Evolutionary conservation across 805 yeast genomes (phyloP).

Genomic region (Starmera amethionina): DNA sequence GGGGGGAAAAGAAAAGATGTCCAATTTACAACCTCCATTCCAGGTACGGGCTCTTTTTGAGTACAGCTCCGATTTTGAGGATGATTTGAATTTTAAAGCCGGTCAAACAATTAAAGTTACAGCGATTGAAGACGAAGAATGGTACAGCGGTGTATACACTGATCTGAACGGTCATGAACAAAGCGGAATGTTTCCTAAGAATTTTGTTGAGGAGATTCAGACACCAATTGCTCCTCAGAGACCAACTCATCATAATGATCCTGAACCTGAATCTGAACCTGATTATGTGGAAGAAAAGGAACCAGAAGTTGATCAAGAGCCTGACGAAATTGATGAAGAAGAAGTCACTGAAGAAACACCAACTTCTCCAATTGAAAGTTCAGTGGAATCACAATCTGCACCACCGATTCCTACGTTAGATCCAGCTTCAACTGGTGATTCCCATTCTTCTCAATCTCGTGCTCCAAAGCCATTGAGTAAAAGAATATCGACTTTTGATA

Average conservation of each 20-base stretch:
- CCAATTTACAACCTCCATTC: slow-evolving; percentile 36
- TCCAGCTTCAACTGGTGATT: not conserved
- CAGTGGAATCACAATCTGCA: no score
- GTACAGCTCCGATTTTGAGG: slow-evolving; percentile 64
- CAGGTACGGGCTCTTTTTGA: slow-evolving; percentile 59
- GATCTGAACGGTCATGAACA: slow-evolving; percentile 30
- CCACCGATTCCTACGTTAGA: slow-evolving; percentile 22
- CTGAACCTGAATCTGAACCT: slow-evolving; percentile 1
- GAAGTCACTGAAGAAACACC: not conserved
- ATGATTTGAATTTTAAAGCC: slow-evolving; percentile 64
- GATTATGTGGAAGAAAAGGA: slow-evolving; percentile 1
- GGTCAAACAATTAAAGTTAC: slow-evolving; percentile 71
- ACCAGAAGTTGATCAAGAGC: slow-evolving; percentile 19
- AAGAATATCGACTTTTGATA: slow-evolving; percentile 7
- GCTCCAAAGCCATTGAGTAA: slow-evolving; percentile 3
- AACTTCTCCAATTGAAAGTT: slow-evolving; percentile 4
- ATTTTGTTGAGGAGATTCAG: slow-evolving; percentile 45
- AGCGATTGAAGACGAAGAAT: slow-evolving; percentile 80
- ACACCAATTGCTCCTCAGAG: not conserved
- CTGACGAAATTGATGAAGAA: not conserved
- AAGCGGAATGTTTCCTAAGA: slow-evolving; percentile 81
- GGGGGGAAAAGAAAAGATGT: not conserved
- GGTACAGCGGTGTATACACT: slow-evolving; percentile 67
- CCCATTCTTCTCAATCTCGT: not conserved
- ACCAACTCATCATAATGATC: slow-evolving; percentile 2